These are phyloP conservation scores for Boletus rufocinnamomeus DNA, from an alignment of 768 basidiomycete genomes.

Conservation along the genomic window DNA sequence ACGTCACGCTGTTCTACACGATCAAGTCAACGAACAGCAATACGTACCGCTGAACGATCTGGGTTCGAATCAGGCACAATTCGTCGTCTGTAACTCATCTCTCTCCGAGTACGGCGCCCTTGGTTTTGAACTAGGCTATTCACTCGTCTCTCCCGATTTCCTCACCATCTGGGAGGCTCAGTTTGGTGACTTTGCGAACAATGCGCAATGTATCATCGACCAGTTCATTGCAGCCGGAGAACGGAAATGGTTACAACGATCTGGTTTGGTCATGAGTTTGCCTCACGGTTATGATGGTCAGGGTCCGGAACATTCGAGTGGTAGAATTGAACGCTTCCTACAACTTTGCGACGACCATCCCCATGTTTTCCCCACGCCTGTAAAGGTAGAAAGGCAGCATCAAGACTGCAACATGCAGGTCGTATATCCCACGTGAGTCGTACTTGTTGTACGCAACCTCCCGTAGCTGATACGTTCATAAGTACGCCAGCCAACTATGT, in stretches of 20 bases:
- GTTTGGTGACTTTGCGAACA: conserved; percentile 98
- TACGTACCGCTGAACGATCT: conserved; percentile 90
- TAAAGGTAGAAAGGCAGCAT: conserved; percentile 93
- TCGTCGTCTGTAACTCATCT: conserved; percentile 96
- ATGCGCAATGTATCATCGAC: conserved; percentile 96
- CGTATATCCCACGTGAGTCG: conserved; percentile 87
- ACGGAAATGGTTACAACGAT: conserved; percentile 95
- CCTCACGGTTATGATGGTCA: conserved; percentile 99
- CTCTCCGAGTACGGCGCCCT: conserved; percentile 94
- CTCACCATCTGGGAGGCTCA: conserved; percentile 99
- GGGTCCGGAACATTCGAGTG: conserved; percentile 97
- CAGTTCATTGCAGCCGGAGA: conserved; percentile 98
- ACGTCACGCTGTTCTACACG: conserved; percentile 95
- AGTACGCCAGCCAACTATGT: conserved; percentile 96
- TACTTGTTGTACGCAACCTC: not conserved
- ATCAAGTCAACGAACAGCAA: conserved; percentile 89
- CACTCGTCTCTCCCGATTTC: conserved; percentile 90
- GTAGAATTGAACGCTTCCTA: conserved; percentile 92
- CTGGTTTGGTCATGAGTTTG: conserved; percentile 83
- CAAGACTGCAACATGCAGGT: conserved; percentile 99
- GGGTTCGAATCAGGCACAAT: conserved; percentile 83
- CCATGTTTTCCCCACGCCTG: conserved; percentile 78
- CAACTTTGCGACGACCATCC: conserved; percentile 99
- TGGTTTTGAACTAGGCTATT: conserved; percentile 98
- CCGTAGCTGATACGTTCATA: conserved; percentile 13